Evolutionary conservation across 306 rosid species (phyloP).

Genomic region (Dryas alaskensis): DNA sequence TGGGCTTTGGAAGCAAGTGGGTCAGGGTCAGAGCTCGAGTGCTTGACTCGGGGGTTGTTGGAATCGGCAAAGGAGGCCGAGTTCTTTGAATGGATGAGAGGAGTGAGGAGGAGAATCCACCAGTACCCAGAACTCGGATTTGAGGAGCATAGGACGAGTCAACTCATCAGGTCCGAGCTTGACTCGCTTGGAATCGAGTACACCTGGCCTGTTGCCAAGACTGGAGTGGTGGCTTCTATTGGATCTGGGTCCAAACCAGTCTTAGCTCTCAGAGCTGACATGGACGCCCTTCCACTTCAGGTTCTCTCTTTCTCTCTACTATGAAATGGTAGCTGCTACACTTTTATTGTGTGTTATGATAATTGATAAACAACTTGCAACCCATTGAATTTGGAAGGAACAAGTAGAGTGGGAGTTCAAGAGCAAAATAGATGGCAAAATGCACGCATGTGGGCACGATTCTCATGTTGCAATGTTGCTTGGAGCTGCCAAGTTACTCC

Average conservation of each 20-base stretch:
- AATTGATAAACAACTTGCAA: background rate
- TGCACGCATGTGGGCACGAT: slow-evolving; percentile 45
- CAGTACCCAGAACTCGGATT: slow-evolving; percentile 44
- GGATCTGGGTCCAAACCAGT: slow-evolving; percentile 33
- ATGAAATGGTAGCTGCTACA: background rate
- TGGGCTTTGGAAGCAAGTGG: slow-evolving; percentile 4
- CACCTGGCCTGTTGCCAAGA: slow-evolving; percentile 42
- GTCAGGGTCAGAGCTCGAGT: slow-evolving; percentile 27
- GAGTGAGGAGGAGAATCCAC: slow-evolving; percentile 44
- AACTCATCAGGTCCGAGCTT: slow-evolving; percentile 43
- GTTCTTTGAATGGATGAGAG: slow-evolving; percentile 41
- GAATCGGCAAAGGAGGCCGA: slow-evolving; percentile 35
- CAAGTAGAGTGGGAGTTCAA: slow-evolving; percentile 41
- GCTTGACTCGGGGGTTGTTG: slow-evolving; percentile 24
- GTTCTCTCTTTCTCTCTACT: background rate
- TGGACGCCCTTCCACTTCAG: slow-evolving; percentile 49
- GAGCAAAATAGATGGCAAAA: slow-evolving; percentile 38
- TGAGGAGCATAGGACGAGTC: slow-evolving; percentile 40
- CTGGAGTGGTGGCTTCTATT: slow-evolving; percentile 40
- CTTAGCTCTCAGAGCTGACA: slow-evolving; percentile 48
- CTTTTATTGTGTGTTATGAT: background rate
- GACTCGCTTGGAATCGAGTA: slow-evolving; percentile 37
- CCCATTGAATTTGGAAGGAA: slow-evolving; percentile 25
- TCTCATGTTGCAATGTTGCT: slow-evolving; percentile 44
- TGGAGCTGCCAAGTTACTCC: slow-evolving; percentile 45